A percentile compares a stretch with the other conserved stretches of the same genome.
phyloP scores from a whole-genome alignment of 2,329 filamentous ascomycete genomes.

The Fusarium euwallaceae region DNA sequence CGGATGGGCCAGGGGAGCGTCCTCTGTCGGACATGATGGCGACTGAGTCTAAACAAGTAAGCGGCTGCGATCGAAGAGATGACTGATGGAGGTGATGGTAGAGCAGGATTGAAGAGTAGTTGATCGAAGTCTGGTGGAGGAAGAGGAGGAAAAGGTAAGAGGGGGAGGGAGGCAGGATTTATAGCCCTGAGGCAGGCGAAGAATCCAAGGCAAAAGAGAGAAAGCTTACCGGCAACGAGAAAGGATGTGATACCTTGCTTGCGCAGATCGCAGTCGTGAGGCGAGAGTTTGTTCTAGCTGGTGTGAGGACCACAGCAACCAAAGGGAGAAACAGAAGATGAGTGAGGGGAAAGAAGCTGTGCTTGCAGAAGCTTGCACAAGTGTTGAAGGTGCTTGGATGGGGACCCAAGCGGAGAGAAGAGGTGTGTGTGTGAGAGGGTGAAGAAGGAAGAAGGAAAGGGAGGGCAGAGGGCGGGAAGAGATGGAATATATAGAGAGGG shows the following conservation, averaged over 20 bases:
- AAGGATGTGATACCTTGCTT: conserved; percentile 2
- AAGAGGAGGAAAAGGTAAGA: not conserved
- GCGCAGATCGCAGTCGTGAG: not conserved
- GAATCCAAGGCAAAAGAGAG: not conserved
- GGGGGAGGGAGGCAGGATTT: conserved; percentile 7
- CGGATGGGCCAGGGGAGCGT: conserved; percentile 43
- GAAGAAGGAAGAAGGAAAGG: conserved; percentile 25
- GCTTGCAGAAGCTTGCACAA: conserved; percentile 3
- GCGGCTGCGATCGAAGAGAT: not conserved
- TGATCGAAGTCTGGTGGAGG: conserved; percentile 8
- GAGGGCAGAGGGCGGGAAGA: conserved; percentile 6
- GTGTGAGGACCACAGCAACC: conserved; percentile 18
- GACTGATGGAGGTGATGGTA: not conserved
- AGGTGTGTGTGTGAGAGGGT: conserved; percentile 9
- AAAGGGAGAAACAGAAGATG: not conserved
- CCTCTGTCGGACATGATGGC: conserved; percentile 52
- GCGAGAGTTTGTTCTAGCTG: conserved; percentile 15
- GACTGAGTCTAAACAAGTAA: conserved; percentile 14
- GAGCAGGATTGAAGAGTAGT: not conserved
- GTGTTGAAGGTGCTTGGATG: conserved; percentile 15
- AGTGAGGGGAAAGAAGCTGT: not conserved
- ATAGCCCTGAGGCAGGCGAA: not conserved
- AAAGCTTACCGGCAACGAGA: conserved; percentile 24
- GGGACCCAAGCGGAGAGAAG: conserved; percentile 16
- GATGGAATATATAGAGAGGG: conserved; percentile 16